Percentiles rank a stretch among this genome's conserved stretches.
Evolutionary conservation across 305 asterid species (phyloP).

Genomic region (Rubia balearica): DNA sequence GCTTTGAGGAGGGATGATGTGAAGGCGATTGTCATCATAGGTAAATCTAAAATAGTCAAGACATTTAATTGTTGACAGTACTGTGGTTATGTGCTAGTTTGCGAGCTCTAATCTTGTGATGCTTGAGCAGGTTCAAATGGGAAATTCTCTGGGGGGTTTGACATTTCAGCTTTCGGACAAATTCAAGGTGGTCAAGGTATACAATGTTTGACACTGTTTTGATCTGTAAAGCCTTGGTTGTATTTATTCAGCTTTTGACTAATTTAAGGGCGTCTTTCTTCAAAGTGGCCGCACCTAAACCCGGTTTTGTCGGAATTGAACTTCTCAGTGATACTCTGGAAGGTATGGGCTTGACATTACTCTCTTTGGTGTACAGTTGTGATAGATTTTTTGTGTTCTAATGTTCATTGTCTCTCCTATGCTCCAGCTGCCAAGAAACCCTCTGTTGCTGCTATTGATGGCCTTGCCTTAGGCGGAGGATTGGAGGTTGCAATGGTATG

Average conservation of each 20-base stretch:
- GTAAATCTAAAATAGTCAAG: constrained; percentile 22
- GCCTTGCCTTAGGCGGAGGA: constrained; percentile 99
- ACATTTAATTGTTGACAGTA: neutral
- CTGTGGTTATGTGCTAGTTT: neutral
- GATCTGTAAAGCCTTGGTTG: constrained; percentile 12
- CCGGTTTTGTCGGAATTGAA: constrained; percentile 80
- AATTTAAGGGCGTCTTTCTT: constrained; percentile 15
- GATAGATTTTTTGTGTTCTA: constrained; percentile 2
- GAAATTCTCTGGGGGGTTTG: constrained; percentile 94
- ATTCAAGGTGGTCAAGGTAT: constrained; percentile 68
- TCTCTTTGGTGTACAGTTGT: constrained; percentile 4
- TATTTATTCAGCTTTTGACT: constrained; percentile 24
- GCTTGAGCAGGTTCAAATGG: constrained; percentile 74
- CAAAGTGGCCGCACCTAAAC: constrained; percentile 75
- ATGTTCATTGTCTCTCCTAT: constrained; percentile 10
- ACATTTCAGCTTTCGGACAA: constrained; percentile 69
- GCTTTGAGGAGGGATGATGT: constrained; percentile 79
- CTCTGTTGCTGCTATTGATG: constrained; percentile 96
- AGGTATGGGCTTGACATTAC: constrained; percentile 37
- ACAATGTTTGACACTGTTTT: constrained; percentile 9
- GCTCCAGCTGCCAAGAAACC: constrained; percentile 80
- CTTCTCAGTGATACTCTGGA: constrained; percentile 77
- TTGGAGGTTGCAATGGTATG: constrained; percentile 93
- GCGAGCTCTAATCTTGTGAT: constrained; percentile 7
- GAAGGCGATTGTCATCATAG: constrained; percentile 82